phyloP scores from a whole-genome alignment of 2,329 filamentous ascomycete species.

The Calonectria hongkongensis region DNA sequence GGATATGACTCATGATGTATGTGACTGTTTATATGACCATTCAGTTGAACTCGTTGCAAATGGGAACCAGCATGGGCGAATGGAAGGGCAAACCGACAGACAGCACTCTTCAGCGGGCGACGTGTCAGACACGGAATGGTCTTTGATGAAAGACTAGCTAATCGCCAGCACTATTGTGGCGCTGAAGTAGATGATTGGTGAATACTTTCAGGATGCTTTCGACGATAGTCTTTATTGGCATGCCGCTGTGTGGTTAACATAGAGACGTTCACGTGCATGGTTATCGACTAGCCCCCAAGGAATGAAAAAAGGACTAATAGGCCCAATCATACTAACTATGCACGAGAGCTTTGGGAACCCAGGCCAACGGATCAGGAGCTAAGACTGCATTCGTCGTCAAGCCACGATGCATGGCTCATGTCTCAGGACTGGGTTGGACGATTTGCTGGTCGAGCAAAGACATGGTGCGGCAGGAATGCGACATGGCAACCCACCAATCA shows the following conservation, averaged over 20 bases:
- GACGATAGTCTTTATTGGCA: neutral
- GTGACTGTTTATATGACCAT: neutral
- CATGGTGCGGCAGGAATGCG: constrained; percentile 38
- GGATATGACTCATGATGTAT: neutral
- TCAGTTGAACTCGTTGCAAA: neutral
- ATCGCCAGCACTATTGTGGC: neutral
- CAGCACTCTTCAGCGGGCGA: neutral
- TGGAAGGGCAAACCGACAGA: neutral
- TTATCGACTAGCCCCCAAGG: neutral
- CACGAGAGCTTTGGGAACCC: neutral
- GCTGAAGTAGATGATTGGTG: neutral
- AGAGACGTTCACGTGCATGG: constrained; percentile 14
- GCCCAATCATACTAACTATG: constrained; percentile 11
- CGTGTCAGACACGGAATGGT: neutral
- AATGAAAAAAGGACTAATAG: neutral
- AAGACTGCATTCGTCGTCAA: constrained; percentile 30
- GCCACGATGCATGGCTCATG: constrained; percentile 21
- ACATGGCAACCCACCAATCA: constrained; percentile 51
- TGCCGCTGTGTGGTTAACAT: constrained; percentile 11
- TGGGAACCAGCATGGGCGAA: neutral
- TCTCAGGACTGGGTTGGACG: constrained; percentile 13
- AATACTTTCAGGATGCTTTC: neutral
- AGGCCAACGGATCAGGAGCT: neutral
- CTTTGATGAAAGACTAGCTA: neutral
- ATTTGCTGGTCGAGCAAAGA: constrained; percentile 28